phyloP scores from a whole-genome alignment of 805 yeast genomes.

The Kluyveromyces siamensis region DNA sequence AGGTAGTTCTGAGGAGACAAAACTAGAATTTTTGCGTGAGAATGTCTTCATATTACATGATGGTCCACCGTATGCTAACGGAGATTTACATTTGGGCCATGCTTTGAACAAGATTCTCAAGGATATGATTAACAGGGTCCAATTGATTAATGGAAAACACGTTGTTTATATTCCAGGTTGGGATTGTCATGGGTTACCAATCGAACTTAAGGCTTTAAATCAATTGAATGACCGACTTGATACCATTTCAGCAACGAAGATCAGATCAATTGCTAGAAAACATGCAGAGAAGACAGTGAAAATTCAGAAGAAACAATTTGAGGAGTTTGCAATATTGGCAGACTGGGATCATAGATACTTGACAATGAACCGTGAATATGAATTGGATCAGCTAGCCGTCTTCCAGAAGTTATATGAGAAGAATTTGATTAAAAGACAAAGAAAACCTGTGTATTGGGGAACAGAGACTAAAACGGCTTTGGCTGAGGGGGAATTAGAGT shows the following conservation, averaged over 20 bases:
- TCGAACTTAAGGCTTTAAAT: slow-evolving; percentile 75
- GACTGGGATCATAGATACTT: slow-evolving; percentile 68
- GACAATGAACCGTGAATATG: slow-evolving; percentile 66
- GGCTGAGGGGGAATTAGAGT: slow-evolving; percentile 94
- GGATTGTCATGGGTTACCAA: slow-evolving; percentile 99
- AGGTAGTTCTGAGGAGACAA: slow-evolving; percentile 12
- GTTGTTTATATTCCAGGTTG: slow-evolving; percentile 86
- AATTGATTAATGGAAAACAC: slow-evolving; percentile 51
- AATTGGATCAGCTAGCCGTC: slow-evolving; percentile 61
- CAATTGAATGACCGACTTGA: slow-evolving; percentile 31
- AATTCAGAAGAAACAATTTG: slow-evolving; percentile 55
- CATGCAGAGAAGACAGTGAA: slow-evolving; percentile 65
- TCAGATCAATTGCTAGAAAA: slow-evolving; percentile 54
- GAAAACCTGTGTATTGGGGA: slow-evolving; percentile 97
- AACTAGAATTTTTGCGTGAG: slow-evolving; percentile 19
- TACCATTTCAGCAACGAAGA: slow-evolving; percentile 35
- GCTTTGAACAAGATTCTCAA: slow-evolving; percentile 83
- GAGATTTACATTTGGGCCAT: slow-evolving; percentile 86
- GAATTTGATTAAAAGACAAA: slow-evolving; percentile 70
- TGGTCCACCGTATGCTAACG: slow-evolving; percentile 99
- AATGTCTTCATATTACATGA: slow-evolving; percentile 70
- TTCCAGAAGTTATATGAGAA: slow-evolving; percentile 57
- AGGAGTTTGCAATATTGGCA: slow-evolving; percentile 69
- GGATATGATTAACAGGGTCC: slow-evolving; percentile 72
- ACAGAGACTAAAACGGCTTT: slow-evolving; percentile 87